These are phyloP conservation scores for Aspergillus ochraceus DNA, from an alignment of 2,329 filamentous ascomycete genomes.

Conservation along the genomic window DNA sequence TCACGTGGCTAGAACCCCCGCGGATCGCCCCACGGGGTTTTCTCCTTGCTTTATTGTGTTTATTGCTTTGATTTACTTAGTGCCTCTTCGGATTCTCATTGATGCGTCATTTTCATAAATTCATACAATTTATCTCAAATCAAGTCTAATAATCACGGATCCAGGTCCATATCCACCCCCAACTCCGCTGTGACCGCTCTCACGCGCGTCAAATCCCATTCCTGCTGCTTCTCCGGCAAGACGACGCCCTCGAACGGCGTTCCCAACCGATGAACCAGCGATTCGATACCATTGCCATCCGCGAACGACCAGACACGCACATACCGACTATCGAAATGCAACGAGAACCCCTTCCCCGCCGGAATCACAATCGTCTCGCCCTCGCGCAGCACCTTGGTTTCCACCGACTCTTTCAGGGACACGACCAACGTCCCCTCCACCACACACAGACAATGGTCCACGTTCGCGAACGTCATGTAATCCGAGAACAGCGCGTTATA, in stretches of 20 bases:
- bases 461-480: slow-evolving; percentile 46
- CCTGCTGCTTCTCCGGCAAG: slow-evolving; percentile 38
- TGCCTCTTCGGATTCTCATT: no score
- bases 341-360: slow-evolving; percentile 46
- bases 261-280: slow-evolving; percentile 44
- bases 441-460: slow-evolving; percentile 56
- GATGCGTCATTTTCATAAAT: no score
- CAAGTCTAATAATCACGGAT: background rate
- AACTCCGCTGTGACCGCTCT: slow-evolving; percentile 17
- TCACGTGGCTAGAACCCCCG: background rate
- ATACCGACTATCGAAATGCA: slow-evolving; percentile 49
- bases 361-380: slow-evolving; percentile 54
- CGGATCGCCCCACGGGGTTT: background rate
- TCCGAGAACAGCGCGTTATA: slow-evolving; percentile 32
- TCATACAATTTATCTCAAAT: no score
- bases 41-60: no score
- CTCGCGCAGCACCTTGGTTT: slow-evolving; percentile 38
- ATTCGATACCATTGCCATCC: slow-evolving; percentile 52
- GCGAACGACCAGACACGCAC: slow-evolving; percentile 52
- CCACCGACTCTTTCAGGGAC: slow-evolving; percentile 35
- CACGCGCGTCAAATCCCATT: slow-evolving; percentile 25
- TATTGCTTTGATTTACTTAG: no score
- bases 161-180: slow-evolving; percentile 17
- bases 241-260: slow-evolving; percentile 34
- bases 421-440: slow-evolving; percentile 50